A percentile compares a stretch with the other conserved stretches of the same genome.
These are phyloP conservation scores for Beauveria australis DNA, from an alignment of 2,329 filamentous ascomycete species.

Conservation along the genomic window DNA sequence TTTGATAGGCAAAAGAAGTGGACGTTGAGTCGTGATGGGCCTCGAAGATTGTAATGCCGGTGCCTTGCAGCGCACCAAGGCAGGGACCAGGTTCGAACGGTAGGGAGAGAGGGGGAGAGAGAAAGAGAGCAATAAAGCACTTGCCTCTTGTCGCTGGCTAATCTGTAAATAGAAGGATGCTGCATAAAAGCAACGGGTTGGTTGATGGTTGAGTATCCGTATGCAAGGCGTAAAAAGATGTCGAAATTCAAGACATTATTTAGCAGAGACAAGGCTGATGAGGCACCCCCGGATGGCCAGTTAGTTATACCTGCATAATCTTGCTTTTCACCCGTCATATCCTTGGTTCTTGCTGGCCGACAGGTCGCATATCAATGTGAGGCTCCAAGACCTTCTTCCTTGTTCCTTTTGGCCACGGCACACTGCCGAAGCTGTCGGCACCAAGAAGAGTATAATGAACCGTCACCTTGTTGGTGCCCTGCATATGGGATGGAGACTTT, in stretches of 20 bases:
- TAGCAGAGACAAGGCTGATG: constrained; percentile 6
- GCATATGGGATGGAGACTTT: not conserved
- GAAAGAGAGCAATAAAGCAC: not conserved
- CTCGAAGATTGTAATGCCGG: too few species aligned
- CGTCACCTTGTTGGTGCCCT: not conserved
- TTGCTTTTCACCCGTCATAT: too few species aligned
- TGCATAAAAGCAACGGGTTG: not conserved
- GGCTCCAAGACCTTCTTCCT: not conserved
- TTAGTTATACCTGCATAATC: not conserved
- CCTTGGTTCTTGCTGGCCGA: not conserved
- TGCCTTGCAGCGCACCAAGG: not conserved
- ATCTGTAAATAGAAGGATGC: not conserved
- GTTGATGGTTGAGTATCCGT: not conserved
- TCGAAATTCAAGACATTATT: not conserved
- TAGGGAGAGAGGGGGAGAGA: too few species aligned
- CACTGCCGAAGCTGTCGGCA: not conserved
- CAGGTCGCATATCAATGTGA: not conserved
- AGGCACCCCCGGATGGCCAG: not conserved
- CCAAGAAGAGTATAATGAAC: not conserved
- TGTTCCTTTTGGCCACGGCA: not conserved
- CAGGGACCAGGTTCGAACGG: not conserved
- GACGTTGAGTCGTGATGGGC: too few species aligned
- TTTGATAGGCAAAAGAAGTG: too few species aligned
- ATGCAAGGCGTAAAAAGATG: not conserved
- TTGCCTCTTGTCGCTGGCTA: not conserved